Conservation (phyloP, 2,329 filamentous ascomycete species). For the Penicillium aurantiogriseum region DNA sequence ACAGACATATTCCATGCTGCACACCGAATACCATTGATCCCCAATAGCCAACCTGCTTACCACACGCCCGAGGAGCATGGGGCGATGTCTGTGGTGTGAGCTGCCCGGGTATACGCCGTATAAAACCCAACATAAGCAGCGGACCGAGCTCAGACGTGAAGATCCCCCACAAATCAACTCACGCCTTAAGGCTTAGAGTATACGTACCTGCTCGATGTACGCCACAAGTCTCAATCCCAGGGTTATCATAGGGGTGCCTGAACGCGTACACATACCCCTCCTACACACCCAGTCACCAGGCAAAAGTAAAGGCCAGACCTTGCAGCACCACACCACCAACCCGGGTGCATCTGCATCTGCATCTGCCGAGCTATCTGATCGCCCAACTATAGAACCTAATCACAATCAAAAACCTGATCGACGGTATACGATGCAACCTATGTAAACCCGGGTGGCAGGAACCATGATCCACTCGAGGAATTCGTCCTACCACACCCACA, state of each 20-base stretch:
- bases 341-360: not conserved
- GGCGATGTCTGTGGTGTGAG: not conserved
- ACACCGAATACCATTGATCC: not conserved
- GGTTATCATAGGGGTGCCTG: conserved; percentile 2
- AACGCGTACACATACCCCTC: not conserved
- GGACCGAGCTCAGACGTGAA: not conserved
- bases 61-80: not conserved
- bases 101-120: not conserved
- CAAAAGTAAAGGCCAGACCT: not conserved
- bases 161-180: conserved; percentile 2
- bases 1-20: no score
- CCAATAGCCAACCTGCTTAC: not conserved
- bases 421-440: not conserved
- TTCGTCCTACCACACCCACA: not conserved
- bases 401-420: not conserved
- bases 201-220: not conserved
- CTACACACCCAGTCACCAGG: not conserved
- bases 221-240: not conserved
- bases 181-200: not conserved
- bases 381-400: not conserved
- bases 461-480: not conserved
- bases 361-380: not conserved
- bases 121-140: not conserved
- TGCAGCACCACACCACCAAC: not conserved
- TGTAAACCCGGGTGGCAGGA: not conserved